Evolutionary conservation across 192 early-diverging fungal genomes (phyloP).

Genomic region (Coemansia sp.): DNA sequence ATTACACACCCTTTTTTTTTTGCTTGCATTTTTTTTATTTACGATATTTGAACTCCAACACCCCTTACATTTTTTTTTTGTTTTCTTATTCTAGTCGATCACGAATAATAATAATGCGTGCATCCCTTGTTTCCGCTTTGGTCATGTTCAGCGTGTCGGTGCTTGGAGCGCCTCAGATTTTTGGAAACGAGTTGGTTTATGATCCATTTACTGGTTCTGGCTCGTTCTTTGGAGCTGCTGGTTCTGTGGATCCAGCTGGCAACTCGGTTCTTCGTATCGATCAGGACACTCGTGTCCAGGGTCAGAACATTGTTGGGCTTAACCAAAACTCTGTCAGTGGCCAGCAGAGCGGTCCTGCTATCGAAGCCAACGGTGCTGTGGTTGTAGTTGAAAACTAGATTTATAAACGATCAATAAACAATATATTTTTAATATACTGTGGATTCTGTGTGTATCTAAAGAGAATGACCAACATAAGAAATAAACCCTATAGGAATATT

Average conservation of each 20-base stretch:
- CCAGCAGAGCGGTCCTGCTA: conserved; percentile 32
- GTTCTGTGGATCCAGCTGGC: conserved; percentile 25
- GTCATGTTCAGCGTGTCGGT: background rate
- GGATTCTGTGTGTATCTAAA: too few relatives aligned
- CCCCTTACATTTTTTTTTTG: background rate
- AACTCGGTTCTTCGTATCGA: conserved; percentile 46
- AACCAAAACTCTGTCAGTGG: conserved; percentile 32
- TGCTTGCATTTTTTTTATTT: too few relatives aligned
- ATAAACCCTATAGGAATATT: too few relatives aligned
- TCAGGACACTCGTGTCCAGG: conserved; percentile 38
- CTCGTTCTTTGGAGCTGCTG: conserved; percentile 2
- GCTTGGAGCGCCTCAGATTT: conserved; percentile 20
- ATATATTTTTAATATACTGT: background rate
- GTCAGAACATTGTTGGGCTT: conserved; percentile 29
- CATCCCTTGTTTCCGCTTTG: background rate
- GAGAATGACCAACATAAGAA: too few relatives aligned
- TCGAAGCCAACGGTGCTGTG: conserved; percentile 32
- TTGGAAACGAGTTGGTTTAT: conserved; percentile 18
- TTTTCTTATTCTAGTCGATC: background rate
- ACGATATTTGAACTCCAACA: background rate
- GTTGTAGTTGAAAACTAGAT: conserved; percentile 23
- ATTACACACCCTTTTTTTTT: too few relatives aligned
- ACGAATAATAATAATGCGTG: conserved; percentile 1
- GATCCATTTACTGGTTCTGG: conserved; percentile 38
- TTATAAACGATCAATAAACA: background rate